phyloP scores from a whole-genome alignment of 768 basidiomycete genomes.

The Galerina marginata region DNA sequence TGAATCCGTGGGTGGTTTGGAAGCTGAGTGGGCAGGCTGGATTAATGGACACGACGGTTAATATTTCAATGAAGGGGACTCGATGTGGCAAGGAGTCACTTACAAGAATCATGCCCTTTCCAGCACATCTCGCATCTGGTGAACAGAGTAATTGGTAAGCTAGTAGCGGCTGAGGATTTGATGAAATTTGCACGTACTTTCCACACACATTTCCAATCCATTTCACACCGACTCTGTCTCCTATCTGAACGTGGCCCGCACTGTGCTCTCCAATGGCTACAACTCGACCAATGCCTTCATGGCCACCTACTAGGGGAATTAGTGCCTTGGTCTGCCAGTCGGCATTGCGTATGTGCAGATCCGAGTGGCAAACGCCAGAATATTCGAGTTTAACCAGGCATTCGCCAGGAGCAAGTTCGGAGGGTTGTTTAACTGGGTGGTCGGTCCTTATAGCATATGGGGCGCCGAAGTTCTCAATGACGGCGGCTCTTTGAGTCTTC shows the following conservation, averaged over 20 bases:
- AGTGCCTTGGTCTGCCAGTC: slow-evolving; percentile 67
- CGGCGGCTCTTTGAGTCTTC: slow-evolving; percentile 42
- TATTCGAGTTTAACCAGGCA: slow-evolving; percentile 75
- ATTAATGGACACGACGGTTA: no score
- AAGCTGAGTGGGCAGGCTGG: slow-evolving; percentile 52
- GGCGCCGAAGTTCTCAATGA: slow-evolving; percentile 34
- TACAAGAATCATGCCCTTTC: slow-evolving; percentile 60
- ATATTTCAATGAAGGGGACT: no score
- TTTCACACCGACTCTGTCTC: slow-evolving; percentile 82
- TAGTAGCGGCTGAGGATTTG: neutral
- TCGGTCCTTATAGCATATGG: slow-evolving; percentile 42
- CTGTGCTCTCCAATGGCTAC: slow-evolving; percentile 78
- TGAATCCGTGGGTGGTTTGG: slow-evolving; percentile 60
- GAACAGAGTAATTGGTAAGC: neutral
- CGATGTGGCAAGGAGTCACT: neutral
- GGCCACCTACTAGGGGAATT: slow-evolving; percentile 72
- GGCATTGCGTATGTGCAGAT: slow-evolving; percentile 67
- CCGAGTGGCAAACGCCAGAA: slow-evolving; percentile 73
- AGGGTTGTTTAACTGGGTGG: slow-evolving; percentile 61
- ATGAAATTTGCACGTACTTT: slow-evolving; percentile 29
- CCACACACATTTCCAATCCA: slow-evolving; percentile 56
- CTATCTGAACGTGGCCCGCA: slow-evolving; percentile 58
- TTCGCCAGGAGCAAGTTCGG: slow-evolving; percentile 62
- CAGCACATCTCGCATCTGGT: slow-evolving; percentile 72
- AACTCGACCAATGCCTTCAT: slow-evolving; percentile 79